Base-by-base conservation (phyloP, 2,329 filamentous ascomycete genomes). In the Colletotrichum liaoningense region DNA sequence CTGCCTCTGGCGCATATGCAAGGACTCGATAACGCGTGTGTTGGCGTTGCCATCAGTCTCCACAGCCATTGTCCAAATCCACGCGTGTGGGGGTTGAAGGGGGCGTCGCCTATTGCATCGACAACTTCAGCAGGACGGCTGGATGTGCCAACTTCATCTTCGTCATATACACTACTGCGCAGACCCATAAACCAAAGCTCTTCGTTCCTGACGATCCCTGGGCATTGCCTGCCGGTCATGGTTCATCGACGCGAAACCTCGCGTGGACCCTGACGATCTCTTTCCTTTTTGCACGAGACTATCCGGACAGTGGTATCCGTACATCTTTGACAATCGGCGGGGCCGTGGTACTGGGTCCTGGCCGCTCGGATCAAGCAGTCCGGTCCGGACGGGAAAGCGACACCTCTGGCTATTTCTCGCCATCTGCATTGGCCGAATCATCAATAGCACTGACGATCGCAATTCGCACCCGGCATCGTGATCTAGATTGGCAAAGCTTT, bases 211-310 rank as follows among this genome's bases (percentile, higher is more conserved):
- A 65, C 63, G 33, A 65, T 65, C 63, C 54, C 54, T 28, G 12
- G 26, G 12, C 24, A 14, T n/a, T 49, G 42, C 42, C 42, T n/a
- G 42, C 42, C 42, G 42, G 42, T 7, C 42, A 22, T 11, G 19
- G 19, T n/a, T 54, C 22, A 8, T 4, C 28, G n/a, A 26, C 46
- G 7, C n/a, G 22, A 54, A 11, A 30, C 22, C 49, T 55, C 55
- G 22, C 26, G 42, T 49, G 28, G 38, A 57, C 52, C 64, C 57
- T 72, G 64, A 33, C 26, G 64, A 72, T 69, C 69, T 38, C 57
- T 49, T 4, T 22, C 30, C 35, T 14, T 58, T 60, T 49, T 35
- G 1, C 28, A 54, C 60, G 7, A 49, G 8, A 49, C 16, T 49
- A 49, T 42, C 14, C 38, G 16, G 38, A 42, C 38, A 42, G 38